Evolutionary conservation across 495 filamentous ascomycete species (phyloP), one percentile per base, ranked within the genome.

Genomic region (Penicillium cosmopolitanum): DNA sequence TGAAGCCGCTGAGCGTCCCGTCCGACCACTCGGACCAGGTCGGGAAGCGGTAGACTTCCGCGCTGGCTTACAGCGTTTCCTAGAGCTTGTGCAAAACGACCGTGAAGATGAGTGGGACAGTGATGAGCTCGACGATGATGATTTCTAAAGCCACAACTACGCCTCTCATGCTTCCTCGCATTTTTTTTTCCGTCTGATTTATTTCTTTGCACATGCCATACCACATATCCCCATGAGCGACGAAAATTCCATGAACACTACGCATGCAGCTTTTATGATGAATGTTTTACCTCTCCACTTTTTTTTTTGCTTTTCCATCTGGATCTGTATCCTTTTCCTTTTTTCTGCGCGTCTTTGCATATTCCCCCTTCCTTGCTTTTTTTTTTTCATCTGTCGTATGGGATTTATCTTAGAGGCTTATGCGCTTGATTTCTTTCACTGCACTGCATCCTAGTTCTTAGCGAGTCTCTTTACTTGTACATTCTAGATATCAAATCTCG

Each of bases 41-140:
- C 59, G 44, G 50, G 46, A 54, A 31, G 28, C 36, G 19, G 48
- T 35, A 42, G 57, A 65, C 16, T 55, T 63, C 52, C 57, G 56
- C 18, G 56, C 58, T 36, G 83, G 80, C 28, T 70, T 86, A 2
- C 81, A 80, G 65, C 70, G 79, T 47, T 86, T 86, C 54, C 61
- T 87, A 36, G 73, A 78, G 51, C 63, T 87, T 36, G 84, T 79
- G 4, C 69, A 74, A 58, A 78, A 83, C 47, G 86, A 88, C 62
- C 77, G 82, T 33, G 85, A 85, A 67, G 84, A 87, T 65, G 85
- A 80, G 61, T 87, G 84, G 84, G 84, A 87, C 65, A 86, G 84
- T 56, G 84, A 87, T 66, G 84, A 85, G 66, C 56, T 87, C 51
- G 80, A 82, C 36, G 82, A 81, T 48, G 73, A 67, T 48, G 73